Percentiles rank a stretch among this genome's conserved stretches.
Conservation (phyloP, 371 early-diverging fungal species). For the Circinella minor region DNA sequence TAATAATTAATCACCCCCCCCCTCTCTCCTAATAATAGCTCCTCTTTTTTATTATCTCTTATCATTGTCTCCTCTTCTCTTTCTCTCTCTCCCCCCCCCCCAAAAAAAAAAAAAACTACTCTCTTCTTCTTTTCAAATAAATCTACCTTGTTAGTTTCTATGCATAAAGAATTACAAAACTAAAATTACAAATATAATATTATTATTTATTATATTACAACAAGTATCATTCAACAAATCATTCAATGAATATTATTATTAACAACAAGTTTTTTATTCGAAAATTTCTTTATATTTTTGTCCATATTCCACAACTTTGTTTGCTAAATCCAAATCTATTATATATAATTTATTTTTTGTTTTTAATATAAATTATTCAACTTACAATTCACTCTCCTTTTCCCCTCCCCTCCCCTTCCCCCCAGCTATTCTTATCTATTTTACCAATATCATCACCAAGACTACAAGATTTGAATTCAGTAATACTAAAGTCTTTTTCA, state of each 20-base stretch:
- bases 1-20: too few species aligned
- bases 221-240: background rate
- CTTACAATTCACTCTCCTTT: background rate
- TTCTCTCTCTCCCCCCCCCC: background rate
- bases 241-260: background rate
- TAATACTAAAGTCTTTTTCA: conserved; percentile 38
- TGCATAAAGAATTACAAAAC: too few species aligned
- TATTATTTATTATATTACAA: too few species aligned
- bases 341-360: background rate
- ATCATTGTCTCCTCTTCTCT: too few species aligned
- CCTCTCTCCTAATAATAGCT: too few species aligned
- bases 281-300: conserved; percentile 52
- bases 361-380: background rate
- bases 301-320: conserved; percentile 46
- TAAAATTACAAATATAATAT: too few species aligned
- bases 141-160: too few species aligned
- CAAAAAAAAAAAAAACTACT: background rate
- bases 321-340: conserved; percentile 46
- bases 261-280: conserved; percentile 22
- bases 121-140: background rate
- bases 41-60: too few species aligned
- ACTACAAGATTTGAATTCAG: conserved; percentile 45
- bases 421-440: background rate
- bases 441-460: conserved; percentile 47
- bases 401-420: background rate